A percentile compares a stretch with the other conserved stretches of the same genome.
Evolutionary conservation across 2,329 filamentous ascomycete species (phyloP).

Genomic region (Pezicula radicicola): DNA sequence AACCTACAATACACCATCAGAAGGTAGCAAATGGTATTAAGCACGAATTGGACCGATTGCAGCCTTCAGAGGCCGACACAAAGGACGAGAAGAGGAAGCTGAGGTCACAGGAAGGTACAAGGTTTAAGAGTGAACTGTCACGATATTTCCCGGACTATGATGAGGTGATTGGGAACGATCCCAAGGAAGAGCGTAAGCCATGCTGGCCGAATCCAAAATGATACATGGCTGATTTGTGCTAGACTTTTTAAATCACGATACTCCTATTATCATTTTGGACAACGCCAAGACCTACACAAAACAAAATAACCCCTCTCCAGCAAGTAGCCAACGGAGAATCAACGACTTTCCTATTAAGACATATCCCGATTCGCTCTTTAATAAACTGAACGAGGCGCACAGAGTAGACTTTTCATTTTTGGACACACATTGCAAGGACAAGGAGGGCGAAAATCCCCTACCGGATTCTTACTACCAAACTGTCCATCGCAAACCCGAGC

Average conservation of each 20-base stretch:
- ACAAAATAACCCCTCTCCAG: constrained; percentile 11
- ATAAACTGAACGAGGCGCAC: constrained; percentile 53
- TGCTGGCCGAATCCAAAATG: background rate
- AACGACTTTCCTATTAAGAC: constrained; percentile 41
- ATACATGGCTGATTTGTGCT: constrained; percentile 17
- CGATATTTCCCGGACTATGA: constrained; percentile 93
- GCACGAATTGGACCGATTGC: constrained; percentile 56
- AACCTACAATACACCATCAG: constrained; percentile 46
- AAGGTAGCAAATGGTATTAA: constrained; percentile 60
- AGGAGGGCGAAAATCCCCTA: constrained; percentile 48
- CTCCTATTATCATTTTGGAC: constrained; percentile 70
- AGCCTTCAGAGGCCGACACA: constrained; percentile 42
- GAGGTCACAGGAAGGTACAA: constrained; percentile 79
- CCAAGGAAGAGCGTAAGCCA: constrained; percentile 70
- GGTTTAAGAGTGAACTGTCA: constrained; percentile 88
- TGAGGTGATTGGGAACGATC: constrained; percentile 84
- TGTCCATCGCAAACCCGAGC: constrained; percentile 56
- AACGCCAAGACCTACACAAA: constrained; percentile 30
- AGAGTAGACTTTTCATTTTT: constrained; percentile 54
- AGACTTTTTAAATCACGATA: constrained; percentile 74
- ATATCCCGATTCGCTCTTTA: constrained; percentile 55
- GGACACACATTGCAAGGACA: constrained; percentile 34
- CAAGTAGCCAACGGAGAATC: constrained; percentile 8
- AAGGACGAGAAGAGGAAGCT: constrained; percentile 71
- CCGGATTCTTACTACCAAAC: constrained; percentile 52